Percentiles rank a stretch among this genome's conserved stretches.
phyloP scores from a whole-genome alignment of 169 alveolate species.

The Cryptosporidium canis region DNA sequence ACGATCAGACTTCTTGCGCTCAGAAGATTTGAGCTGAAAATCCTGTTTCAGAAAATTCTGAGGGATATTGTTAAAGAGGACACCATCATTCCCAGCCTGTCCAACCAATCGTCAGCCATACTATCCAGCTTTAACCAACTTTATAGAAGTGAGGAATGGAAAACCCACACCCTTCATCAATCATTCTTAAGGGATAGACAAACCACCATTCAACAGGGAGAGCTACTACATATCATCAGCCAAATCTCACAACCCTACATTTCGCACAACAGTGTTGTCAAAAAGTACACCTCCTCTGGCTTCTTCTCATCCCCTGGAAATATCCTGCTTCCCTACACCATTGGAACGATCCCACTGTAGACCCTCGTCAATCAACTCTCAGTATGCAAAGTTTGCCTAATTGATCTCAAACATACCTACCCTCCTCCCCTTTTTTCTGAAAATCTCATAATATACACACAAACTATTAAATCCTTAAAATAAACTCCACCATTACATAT shows the following conservation, averaged over 20 bases:
- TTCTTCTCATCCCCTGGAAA: conserved; percentile 71
- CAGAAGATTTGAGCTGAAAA: conserved; percentile 74
- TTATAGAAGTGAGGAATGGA: conserved; percentile 46
- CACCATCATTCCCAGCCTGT: background rate
- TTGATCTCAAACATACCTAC: background rate
- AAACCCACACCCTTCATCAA: conserved; percentile 3
- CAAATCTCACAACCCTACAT: conserved; percentile 49
- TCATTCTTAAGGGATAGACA: background rate
- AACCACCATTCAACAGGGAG: background rate
- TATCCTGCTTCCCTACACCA: conserved; percentile 26
- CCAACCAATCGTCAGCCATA: background rate
- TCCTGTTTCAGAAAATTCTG: conserved; percentile 59
- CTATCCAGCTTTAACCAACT: background rate
- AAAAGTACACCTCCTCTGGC: conserved; percentile 54
- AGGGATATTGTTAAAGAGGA: conserved; percentile 52
- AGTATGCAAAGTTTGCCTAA: background rate
- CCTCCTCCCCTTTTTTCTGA: background rate
- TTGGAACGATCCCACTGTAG: conserved; percentile 57
- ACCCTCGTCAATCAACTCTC: background rate
- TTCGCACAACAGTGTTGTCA: background rate
- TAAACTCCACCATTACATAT: background rate
- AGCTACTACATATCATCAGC: conserved; percentile 25
- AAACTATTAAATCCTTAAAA: background rate
- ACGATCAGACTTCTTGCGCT: conserved; percentile 67
- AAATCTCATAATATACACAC: background rate